Conservation (phyloP, 2,329 filamentous ascomycete species). For the Colletotrichum sp. region DNA sequence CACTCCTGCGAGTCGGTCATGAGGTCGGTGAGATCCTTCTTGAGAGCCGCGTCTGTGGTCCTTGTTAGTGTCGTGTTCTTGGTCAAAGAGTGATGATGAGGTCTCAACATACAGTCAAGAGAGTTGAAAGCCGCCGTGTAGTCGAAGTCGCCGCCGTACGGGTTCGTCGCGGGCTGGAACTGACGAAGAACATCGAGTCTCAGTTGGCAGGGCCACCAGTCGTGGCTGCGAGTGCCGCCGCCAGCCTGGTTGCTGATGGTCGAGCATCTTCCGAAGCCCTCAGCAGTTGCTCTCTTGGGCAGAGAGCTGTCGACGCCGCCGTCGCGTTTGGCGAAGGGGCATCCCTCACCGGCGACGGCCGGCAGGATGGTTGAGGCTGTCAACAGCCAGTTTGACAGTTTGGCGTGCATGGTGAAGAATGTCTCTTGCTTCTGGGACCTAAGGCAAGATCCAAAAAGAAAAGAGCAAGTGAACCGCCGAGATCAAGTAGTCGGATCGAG, state of each 20-base stretch:
- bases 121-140: slow-evolving; percentile 76
- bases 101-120: slow-evolving; percentile 56
- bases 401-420: slow-evolving; percentile 8
- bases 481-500: not conserved
- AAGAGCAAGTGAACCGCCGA: not conserved
- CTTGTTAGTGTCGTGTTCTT: not conserved
- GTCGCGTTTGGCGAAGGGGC: slow-evolving; percentile 17
- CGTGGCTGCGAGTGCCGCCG: slow-evolving; percentile 69
- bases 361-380: slow-evolving; percentile 9
- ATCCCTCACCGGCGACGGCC: not conserved
- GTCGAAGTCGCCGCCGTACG: slow-evolving; percentile 70
- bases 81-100: accelerated
- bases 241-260: slow-evolving; percentile 50
- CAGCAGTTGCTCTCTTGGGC: slow-evolving; percentile 1
- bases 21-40: slow-evolving; percentile 73
- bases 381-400: slow-evolving; percentile 10
- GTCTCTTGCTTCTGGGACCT: not conserved
- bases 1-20: slow-evolving; percentile 82
- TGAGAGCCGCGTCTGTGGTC: slow-evolving; percentile 59
- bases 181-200: slow-evolving; percentile 77
- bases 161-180: slow-evolving; percentile 68
- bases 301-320: slow-evolving; percentile 5
- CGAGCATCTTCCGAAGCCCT: slow-evolving; percentile 4
- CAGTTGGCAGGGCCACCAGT: slow-evolving; percentile 78
- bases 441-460: not conserved